Evolutionary conservation across 1,284 basidiomycete species (phyloP).

Genomic region (Ganoderma sinense): DNA sequence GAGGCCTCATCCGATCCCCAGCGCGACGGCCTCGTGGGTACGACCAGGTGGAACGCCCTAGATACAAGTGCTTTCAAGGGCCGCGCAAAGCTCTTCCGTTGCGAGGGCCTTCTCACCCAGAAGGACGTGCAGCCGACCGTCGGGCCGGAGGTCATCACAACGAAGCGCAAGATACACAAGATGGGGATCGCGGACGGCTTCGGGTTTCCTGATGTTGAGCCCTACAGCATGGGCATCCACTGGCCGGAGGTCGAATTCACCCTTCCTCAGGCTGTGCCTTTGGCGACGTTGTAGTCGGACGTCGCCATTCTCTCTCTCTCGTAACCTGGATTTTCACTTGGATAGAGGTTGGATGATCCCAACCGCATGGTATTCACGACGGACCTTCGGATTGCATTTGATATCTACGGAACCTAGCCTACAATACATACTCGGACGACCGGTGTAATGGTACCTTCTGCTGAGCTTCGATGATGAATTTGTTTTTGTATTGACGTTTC

Average conservation of each 20-base stretch:
- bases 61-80: slow-evolving; percentile 20
- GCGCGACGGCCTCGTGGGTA: slow-evolving; percentile 21
- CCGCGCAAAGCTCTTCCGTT: slow-evolving; percentile 23
- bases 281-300: slow-evolving; percentile 15
- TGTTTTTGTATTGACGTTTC: neutral
- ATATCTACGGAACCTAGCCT: neutral
- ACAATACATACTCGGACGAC: neutral
- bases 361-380: neutral
- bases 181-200: slow-evolving; percentile 24
- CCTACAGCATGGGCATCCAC: slow-evolving; percentile 26
- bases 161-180: slow-evolving; percentile 14
- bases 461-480: neutral
- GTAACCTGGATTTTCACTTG: neutral
- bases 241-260: slow-evolving; percentile 25
- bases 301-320: neutral
- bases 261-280: slow-evolving; percentile 25
- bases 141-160: neutral
- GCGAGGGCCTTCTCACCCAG: slow-evolving; percentile 19
- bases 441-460: neutral
- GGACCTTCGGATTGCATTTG: neutral
- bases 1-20: slow-evolving; percentile 16
- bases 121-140: slow-evolving; percentile 14
- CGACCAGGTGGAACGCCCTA: slow-evolving; percentile 22
- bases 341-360: neutral
- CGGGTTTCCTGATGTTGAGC: slow-evolving; percentile 27